These are phyloP conservation scores for Exserohilum turcica DNA, from an alignment of 2,329 filamentous ascomycete genomes.

Conservation along the genomic window DNA sequence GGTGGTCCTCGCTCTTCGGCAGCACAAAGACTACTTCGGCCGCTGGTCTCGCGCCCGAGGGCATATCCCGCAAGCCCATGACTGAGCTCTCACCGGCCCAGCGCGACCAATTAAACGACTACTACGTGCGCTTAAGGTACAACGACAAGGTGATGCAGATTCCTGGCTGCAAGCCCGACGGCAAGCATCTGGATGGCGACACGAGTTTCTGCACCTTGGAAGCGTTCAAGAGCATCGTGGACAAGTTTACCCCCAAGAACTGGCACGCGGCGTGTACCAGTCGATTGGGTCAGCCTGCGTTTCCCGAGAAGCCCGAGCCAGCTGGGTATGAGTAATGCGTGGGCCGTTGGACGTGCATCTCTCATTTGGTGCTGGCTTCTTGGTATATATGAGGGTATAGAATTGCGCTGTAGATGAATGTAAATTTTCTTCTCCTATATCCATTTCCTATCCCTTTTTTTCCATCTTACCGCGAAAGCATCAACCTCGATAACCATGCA, in stretches of 20 bases:
- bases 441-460: too few relatives aligned
- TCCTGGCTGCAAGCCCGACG: constrained; percentile 75
- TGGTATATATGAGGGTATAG: background rate
- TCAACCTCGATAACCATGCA: too few relatives aligned
- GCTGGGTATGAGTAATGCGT: constrained; percentile 35
- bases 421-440: too few relatives aligned
- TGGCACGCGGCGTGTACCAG: constrained; percentile 70
- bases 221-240: constrained; percentile 90
- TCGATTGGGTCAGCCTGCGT: constrained; percentile 61
- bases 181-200: constrained; percentile 85
- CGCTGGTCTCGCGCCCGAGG: constrained; percentile 25
- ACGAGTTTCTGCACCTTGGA: constrained; percentile 90
- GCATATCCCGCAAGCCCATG: constrained; percentile 66
- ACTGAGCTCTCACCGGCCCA: constrained; percentile 63
- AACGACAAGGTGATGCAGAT: constrained; percentile 84
- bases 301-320: constrained; percentile 50
- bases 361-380: background rate
- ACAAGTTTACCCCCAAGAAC: constrained; percentile 82
- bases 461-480: too few relatives aligned
- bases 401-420: background rate
- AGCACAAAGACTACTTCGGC: constrained; percentile 20
- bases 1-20: constrained; percentile 48
- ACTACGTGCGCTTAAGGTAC: constrained; percentile 89
- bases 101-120: constrained; percentile 67
- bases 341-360: background rate